Evolutionary conservation across 2,329 filamentous ascomycete species (phyloP).

Genomic region (Aspergillus aculeatus): DNA sequence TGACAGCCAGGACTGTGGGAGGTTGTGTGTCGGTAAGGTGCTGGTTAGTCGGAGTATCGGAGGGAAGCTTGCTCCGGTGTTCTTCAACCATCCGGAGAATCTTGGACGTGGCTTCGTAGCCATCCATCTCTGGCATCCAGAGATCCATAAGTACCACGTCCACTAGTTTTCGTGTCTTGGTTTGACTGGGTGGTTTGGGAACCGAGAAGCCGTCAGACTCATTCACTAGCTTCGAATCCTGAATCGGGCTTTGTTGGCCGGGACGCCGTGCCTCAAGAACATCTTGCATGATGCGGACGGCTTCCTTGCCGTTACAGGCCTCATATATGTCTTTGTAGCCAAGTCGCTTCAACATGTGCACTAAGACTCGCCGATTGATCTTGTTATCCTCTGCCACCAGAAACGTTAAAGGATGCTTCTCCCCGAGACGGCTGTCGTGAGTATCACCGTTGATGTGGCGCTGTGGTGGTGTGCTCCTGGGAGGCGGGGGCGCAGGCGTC

Average conservation of each 20-base stretch:
- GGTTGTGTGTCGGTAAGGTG: slow-evolving; percentile 9
- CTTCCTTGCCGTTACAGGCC: slow-evolving; percentile 67
- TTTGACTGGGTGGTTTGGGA: slow-evolving; percentile 21
- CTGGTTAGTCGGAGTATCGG: slow-evolving; percentile 7
- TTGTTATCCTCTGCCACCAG: slow-evolving; percentile 71
- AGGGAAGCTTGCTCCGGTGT: slow-evolving; percentile 27
- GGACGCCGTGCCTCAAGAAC: slow-evolving; percentile 34
- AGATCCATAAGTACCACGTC: slow-evolving; percentile 71
- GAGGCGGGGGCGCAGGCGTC: slow-evolving; percentile 20
- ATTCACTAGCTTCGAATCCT: slow-evolving; percentile 5
- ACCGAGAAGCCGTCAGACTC: slow-evolving; percentile 15
- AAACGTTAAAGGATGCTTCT: slow-evolving; percentile 63
- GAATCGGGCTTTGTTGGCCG: slow-evolving; percentile 20
- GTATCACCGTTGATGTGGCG: slow-evolving; percentile 26
- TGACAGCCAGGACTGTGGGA: slow-evolving; percentile 60
- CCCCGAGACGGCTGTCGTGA: slow-evolving; percentile 59
- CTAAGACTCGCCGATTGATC: slow-evolving; percentile 67
- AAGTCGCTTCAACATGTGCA: slow-evolving; percentile 65
- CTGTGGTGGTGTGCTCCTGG: slow-evolving; percentile 27
- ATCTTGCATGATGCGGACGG: slow-evolving; percentile 60
- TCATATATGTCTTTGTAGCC: slow-evolving; percentile 64
- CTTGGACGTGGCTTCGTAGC: slow-evolving; percentile 64
- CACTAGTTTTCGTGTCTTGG: slow-evolving; percentile 45
- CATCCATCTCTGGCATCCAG: slow-evolving; percentile 74
- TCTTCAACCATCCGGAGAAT: slow-evolving; percentile 58